Base-by-base conservation (phyloP, 1,284 basidiomycete species). In the Apiotrichum porosum region DNA sequence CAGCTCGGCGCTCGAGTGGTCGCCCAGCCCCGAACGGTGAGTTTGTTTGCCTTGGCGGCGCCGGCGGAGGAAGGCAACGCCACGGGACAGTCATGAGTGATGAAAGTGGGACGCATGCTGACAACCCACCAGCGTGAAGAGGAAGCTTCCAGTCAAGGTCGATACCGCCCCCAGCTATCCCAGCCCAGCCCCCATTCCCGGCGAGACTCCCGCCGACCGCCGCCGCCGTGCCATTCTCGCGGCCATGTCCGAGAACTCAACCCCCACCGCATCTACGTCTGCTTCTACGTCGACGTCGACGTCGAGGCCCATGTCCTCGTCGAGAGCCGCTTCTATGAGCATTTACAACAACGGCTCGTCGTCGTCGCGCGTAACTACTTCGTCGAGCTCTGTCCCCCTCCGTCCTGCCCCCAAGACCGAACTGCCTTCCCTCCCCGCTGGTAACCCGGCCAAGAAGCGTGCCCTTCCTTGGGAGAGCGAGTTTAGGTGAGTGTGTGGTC, bases 201-300 rank as follows among this genome's bases (percentile, higher is more conserved):
- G 21, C 15, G 58, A 63, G 45, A 62, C 61, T 3, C 51, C 67
- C 3, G 61, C 61, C 1, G 63, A 68, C 12, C 44, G 64, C 26
- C 56, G 71, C 22, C 54, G 69, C 22, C 58, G 60, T 39, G 71
- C 69, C 0, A 70, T 73, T 32, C 49, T 72, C 19, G 68, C 63
- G 2, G 66, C 66, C 3, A 56, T 73, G 56, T 51, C 54, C 0
- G 45, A 52, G 34, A 60, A 58, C 30, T 24, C 51, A 9, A 38
- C 44, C 8, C 28, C 49, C 6, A 31, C 55, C 21, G 32, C 51
- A 6, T 32, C 52, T 13, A 21, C 43, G n/a, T 24, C 48, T 17
- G 35, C 36, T 24, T n/a, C 44, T 32, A 6, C 48, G 42, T 38
- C 30, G 18, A 17, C 38, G 30, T 39, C 44, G 19, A 12, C 40